Base-by-base conservation (phyloP, 1,284 basidiomycete genomes). In the Moniliophthora roreri region DNA sequence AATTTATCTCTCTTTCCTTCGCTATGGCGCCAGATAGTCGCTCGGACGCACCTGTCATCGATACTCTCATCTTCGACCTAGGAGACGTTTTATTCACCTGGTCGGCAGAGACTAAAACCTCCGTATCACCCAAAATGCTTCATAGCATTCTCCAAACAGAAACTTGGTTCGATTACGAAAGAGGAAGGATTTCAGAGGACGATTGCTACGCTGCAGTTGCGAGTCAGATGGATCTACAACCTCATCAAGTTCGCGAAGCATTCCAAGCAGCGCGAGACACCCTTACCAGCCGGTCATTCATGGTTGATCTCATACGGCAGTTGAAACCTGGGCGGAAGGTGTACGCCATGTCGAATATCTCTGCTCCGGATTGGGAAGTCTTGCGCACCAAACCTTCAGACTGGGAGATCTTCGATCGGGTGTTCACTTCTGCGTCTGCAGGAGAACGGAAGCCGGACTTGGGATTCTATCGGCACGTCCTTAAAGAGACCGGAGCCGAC, bases 261-360 rank as follows among this genome's bases (percentile, higher is more conserved):
- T 75, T 82, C 59, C 58, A 71, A 36, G 66, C 74, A 44, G 79
- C 79, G 34, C 73, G 77, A 4, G 72, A 75, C 36, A 77, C 78
- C 10, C 65, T 82, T 18, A 63, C 69, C 39, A 67, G 72, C 8
- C 71, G 81, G 54, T 63, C 74, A 26, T 66, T 72, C 15, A 69
- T 85, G 59, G 70, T 81, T 38, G 59, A 65, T 26, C 65, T 82
- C 46, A 75, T 84, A 44, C 69, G 70, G 6, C 70, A 78, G 46
- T 66, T 84, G 41, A 79, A 78, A 61, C 61, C 61, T 11, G 66
- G 71, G 16, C 66, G 80, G 5, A 70, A 64, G 24, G 70, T 83
- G 24, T 80, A 76, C 50, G 81, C 81, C 32, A 81, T 83, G 77
- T 81, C 79, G 24, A 84, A 84, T 63, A 82, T 84, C 40, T 82